phyloP scores from a whole-genome alignment of 257 asterid species.

The Orobanche coerulescens region DNA sequence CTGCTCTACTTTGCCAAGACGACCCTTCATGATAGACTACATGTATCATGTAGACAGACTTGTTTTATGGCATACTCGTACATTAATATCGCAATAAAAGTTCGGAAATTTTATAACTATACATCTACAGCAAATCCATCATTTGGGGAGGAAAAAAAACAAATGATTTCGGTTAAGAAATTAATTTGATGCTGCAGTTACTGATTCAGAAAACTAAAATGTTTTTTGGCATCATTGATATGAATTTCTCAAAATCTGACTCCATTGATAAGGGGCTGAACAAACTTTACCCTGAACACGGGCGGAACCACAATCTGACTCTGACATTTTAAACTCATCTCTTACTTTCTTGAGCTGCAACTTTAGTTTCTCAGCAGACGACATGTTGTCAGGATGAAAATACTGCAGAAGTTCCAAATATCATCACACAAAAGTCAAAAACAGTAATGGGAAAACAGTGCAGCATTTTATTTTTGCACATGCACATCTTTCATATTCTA shows the following conservation, averaged over 20 bases:
- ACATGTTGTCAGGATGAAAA: constrained; percentile 47
- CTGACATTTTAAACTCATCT: constrained; percentile 83
- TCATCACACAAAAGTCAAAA: not conserved
- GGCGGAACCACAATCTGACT: constrained; percentile 93
- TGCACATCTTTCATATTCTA: not conserved
- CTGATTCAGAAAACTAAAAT: not conserved
- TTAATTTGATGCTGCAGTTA: not conserved
- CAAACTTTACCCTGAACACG: constrained; percentile 73
- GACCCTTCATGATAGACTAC: not conserved
- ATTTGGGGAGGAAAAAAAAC: too few relatives aligned
- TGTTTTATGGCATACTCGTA: not conserved
- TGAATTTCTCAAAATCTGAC: not conserved
- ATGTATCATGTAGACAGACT: not conserved
- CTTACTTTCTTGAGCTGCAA: constrained; percentile 80
- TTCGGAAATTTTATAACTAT: not conserved
- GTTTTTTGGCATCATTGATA: not conserved
- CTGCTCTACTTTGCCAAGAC: not conserved
- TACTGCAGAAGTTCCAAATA: constrained; percentile 9
- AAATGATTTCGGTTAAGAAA: not conserved
- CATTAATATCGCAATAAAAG: not conserved
- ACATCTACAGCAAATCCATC: not conserved
- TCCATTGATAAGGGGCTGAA: constrained; percentile 10
- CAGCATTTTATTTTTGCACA: not conserved
- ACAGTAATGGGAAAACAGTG: not conserved
- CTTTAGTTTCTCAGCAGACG: constrained; percentile 80